Percentiles rank a stretch among this genome's conserved stretches.
Conservation (phyloP, 306 rosid species). For the Hippophae rhamnoides region DNA sequence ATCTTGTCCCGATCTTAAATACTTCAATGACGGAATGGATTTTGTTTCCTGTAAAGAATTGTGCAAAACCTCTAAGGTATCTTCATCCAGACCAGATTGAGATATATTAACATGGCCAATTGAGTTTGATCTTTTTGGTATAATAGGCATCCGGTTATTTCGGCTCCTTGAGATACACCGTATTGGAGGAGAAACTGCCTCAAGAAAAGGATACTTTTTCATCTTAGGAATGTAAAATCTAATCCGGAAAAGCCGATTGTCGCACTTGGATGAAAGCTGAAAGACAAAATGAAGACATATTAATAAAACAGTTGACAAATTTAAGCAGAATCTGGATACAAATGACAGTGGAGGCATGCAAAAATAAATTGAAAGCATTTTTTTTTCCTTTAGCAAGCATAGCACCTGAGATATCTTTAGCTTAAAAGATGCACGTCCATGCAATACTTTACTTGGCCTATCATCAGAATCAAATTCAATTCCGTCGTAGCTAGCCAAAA, state of each 20-base stretch:
- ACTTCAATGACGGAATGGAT: conserved; percentile 42
- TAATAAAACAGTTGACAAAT: conserved; percentile 18
- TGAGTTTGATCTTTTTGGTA: conserved; percentile 57
- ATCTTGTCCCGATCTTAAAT: conserved; percentile 61
- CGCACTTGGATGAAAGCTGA: conserved; percentile 95
- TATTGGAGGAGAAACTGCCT: conserved; percentile 58
- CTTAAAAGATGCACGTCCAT: conserved; percentile 89
- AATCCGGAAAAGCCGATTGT: conserved; percentile 68
- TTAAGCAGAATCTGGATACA: conserved; percentile 16
- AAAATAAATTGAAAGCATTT: not conserved
- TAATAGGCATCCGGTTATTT: conserved; percentile 43
- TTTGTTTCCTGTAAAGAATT: conserved; percentile 36
- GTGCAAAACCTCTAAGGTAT: conserved; percentile 33
- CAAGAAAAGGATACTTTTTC: conserved; percentile 60
- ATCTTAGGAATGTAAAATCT: conserved; percentile 46
- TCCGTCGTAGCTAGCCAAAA: conserved; percentile 72
- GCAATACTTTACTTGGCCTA: conserved; percentile 61
- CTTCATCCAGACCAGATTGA: conserved; percentile 38
- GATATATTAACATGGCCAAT: conserved; percentile 27
- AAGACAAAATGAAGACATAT: conserved; percentile 18
- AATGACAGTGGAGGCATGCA: conserved; percentile 6
- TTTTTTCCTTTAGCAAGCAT: conserved; percentile 8
- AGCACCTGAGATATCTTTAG: conserved; percentile 91
- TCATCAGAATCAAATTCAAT: conserved; percentile 57
- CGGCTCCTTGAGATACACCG: conserved; percentile 79